These are phyloP conservation scores for Tulasnella sp. DNA, from an alignment of 768 basidiomycete species.

Conservation along the genomic window DNA sequence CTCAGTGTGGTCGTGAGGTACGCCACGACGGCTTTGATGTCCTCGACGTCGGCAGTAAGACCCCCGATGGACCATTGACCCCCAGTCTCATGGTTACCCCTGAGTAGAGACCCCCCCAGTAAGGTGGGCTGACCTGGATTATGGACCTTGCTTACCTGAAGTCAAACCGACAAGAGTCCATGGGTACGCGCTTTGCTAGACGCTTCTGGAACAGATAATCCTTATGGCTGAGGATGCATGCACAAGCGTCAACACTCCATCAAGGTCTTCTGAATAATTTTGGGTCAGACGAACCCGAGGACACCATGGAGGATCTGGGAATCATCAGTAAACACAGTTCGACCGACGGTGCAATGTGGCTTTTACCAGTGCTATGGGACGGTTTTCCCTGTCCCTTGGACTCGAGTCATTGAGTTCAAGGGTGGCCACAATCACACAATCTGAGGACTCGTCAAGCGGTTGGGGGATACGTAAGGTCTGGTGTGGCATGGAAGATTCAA, in stretches of 20 bases:
- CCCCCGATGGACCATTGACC: constrained; percentile 54
- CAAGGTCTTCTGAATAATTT: background rate
- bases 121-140: background rate
- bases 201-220: constrained; percentile 74
- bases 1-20: constrained; percentile 49
- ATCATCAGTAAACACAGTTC: no score
- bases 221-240: constrained; percentile 48
- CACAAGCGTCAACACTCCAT: background rate
- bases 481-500: no score
- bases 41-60: constrained; percentile 49
- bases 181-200: constrained; percentile 49
- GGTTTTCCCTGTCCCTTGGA: no score
- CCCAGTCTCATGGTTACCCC: constrained; percentile 67
- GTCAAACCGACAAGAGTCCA: constrained; percentile 80
- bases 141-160: constrained; percentile 49
- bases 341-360: no score
- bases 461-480: no score
- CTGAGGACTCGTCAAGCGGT: no score
- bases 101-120: constrained; percentile 22
- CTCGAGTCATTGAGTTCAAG: no score
- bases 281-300: constrained; percentile 47
- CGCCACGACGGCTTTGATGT: constrained; percentile 52
- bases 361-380: no score
- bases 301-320: constrained; percentile 65
- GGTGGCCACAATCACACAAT: no score